phyloP scores from a whole-genome alignment of 2,329 filamentous ascomycete species.

The Onygenales sp. region DNA sequence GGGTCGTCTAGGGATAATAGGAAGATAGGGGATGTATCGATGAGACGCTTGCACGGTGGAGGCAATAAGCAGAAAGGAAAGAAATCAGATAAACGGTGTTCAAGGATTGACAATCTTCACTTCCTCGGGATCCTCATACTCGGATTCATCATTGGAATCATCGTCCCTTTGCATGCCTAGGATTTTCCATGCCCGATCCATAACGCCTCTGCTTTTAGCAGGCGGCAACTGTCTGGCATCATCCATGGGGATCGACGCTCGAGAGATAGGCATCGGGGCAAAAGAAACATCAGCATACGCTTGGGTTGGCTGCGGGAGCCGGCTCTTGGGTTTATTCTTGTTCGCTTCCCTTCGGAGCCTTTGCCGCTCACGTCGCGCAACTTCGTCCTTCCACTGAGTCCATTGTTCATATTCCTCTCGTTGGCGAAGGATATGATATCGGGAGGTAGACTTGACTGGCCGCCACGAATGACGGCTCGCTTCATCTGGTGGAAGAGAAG shows the following conservation, averaged over 20 bases:
- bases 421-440: slow-evolving; percentile 35
- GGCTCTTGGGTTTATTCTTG: not conserved
- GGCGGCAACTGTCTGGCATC: slow-evolving; percentile 11
- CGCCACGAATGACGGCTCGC: slow-evolving; percentile 28
- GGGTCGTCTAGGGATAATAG: no score
- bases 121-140: slow-evolving; percentile 2
- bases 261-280: not conserved
- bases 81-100: not conserved
- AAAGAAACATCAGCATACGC: not conserved
- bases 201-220: slow-evolving; percentile 26
- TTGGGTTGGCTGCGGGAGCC: not conserved
- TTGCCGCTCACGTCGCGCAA: slow-evolving; percentile 28
- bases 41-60: not conserved
- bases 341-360: slow-evolving; percentile 25
- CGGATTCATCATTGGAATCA: slow-evolving; percentile 1
- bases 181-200: slow-evolving; percentile 33
- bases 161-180: slow-evolving; percentile 27
- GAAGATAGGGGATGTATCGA: no score
- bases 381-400: slow-evolving; percentile 35
- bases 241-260: not conserved
- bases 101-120: slow-evolving; percentile 9
- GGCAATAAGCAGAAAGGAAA: not conserved
- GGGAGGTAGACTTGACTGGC: slow-evolving; percentile 32
- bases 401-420: slow-evolving; percentile 38
- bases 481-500: slow-evolving; percentile 19